Percentiles rank a stretch among this genome's conserved stretches.
These are phyloP conservation scores for Gaeumannomyces tritici DNA, from an alignment of 2,329 filamentous ascomycete genomes.

Conservation along the genomic window DNA sequence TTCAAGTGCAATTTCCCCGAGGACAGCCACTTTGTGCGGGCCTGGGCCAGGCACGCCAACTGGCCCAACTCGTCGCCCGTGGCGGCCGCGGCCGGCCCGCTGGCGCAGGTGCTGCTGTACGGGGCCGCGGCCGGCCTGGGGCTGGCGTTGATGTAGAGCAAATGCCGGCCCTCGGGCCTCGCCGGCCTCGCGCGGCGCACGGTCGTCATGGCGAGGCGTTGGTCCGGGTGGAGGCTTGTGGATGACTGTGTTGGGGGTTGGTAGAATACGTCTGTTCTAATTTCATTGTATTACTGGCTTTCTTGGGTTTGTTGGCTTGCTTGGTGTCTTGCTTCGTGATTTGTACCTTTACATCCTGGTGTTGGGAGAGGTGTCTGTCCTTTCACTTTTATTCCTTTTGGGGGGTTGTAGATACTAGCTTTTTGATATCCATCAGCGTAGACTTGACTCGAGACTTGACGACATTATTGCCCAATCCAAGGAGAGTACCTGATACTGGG, in stretches of 20 bases:
- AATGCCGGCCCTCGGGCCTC: background rate
- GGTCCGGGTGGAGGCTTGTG: background rate
- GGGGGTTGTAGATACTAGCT: no score
- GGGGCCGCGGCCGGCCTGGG: background rate
- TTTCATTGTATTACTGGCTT: background rate
- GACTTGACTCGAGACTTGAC: no score
- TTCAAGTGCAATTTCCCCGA: slow-evolving; percentile 53
- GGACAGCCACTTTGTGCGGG: slow-evolving; percentile 34
- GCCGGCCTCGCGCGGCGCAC: background rate
- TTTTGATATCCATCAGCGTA: no score
- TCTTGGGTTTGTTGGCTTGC: background rate
- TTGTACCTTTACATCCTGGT: background rate
- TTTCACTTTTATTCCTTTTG: background rate
- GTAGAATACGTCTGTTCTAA: background rate
- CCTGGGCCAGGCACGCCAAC: slow-evolving; percentile 19
- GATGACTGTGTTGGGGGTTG: background rate
- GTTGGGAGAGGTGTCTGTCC: background rate
- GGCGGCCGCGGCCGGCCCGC: slow-evolving; percentile 4
- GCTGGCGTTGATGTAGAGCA: slow-evolving; percentile 1
- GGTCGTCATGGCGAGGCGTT: background rate
- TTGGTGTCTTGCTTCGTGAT: background rate
- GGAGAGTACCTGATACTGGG: no score
- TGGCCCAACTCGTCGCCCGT: slow-evolving; percentile 3
- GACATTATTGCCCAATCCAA: no score
- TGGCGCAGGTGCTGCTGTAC: slow-evolving; percentile 3